Evolutionary conservation across 2,329 filamentous ascomycete species (phyloP).

Genomic region (Podosphaera aphanis): DNA sequence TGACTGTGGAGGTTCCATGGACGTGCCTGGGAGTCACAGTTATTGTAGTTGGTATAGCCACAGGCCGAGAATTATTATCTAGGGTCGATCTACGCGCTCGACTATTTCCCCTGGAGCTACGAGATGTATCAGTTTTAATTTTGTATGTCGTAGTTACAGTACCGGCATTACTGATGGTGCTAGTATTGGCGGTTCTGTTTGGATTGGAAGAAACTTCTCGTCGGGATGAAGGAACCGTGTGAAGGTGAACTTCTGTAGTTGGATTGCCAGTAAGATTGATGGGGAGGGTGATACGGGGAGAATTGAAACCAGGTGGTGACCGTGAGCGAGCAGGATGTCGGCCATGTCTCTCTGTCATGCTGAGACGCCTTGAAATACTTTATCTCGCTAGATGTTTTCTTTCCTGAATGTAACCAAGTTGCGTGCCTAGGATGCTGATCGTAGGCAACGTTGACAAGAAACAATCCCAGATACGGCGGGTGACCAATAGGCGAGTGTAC

Average conservation of each 20-base stretch:
- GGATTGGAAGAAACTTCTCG: slow-evolving; percentile 16
- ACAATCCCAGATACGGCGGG: background rate
- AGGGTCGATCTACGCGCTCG: slow-evolving; percentile 25
- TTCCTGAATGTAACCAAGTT: background rate
- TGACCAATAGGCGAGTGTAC: background rate
- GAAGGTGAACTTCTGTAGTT: slow-evolving; percentile 20
- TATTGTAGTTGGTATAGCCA: slow-evolving; percentile 28
- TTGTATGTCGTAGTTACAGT: slow-evolving; percentile 31
- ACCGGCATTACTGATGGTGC: slow-evolving; percentile 10
- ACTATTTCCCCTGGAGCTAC: slow-evolving; percentile 25
- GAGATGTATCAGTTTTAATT: slow-evolving; percentile 26
- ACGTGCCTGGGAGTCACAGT: slow-evolving; percentile 18
- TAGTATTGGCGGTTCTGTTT: slow-evolving; percentile 16
- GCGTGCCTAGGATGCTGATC: background rate
- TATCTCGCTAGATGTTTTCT: background rate
- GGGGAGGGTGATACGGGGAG: slow-evolving; percentile 29
- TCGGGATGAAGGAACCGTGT: slow-evolving; percentile 24
- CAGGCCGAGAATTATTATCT: slow-evolving; percentile 26
- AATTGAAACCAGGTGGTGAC: slow-evolving; percentile 22
- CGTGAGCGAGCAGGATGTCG: slow-evolving; percentile 21
- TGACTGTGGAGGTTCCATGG: slow-evolving; percentile 13
- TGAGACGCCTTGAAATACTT: background rate
- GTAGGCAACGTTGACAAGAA: background rate
- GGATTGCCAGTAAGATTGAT: slow-evolving; percentile 15
- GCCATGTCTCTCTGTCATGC: slow-evolving; percentile 19